Conservation (phyloP, 2,329 filamentous ascomycete species). For the Hymenoscyphus salicellus region DNA sequence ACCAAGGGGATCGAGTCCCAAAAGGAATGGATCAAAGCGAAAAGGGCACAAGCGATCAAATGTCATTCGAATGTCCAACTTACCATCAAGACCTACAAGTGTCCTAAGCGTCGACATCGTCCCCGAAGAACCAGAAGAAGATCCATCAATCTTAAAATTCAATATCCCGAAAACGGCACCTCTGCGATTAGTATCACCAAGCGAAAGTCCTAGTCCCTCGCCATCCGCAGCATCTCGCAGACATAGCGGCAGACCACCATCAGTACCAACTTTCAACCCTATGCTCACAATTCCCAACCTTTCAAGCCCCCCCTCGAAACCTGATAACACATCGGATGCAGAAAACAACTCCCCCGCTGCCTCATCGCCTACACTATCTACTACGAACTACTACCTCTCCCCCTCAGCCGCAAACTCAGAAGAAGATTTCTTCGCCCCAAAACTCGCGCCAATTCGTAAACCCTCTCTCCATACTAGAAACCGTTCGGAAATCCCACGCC, state of each 20-base stretch:
- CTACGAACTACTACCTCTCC: conserved; percentile 26
- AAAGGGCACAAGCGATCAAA: conserved; percentile 32
- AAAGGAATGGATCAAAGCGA: conserved; percentile 8
- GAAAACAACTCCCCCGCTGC: background rate
- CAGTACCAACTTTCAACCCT: conserved; percentile 25
- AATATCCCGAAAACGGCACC: conserved; percentile 13
- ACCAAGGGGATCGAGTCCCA: conserved; percentile 15
- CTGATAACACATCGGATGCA: background rate
- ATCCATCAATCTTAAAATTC: conserved; percentile 13
- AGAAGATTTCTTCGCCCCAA: conserved; percentile 25
- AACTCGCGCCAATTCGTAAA: conserved; percentile 14
- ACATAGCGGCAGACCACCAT: conserved; percentile 23
- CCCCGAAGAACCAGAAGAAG: conserved; percentile 29
- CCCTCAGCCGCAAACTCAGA: conserved; percentile 15
- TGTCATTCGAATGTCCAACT: conserved; percentile 28
- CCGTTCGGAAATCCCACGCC: conserved; percentile 11
- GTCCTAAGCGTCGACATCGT: conserved; percentile 22
- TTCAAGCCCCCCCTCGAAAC: background rate
- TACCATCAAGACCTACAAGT: conserved; percentile 25
- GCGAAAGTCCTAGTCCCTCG: conserved; percentile 19
- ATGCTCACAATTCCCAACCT: conserved; percentile 15
- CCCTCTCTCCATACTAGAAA: conserved; percentile 11
- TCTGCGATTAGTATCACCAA: conserved; percentile 14
- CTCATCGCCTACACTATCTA: background rate
- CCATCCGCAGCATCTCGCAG: conserved; percentile 12